phyloP scores from a whole-genome alignment of 306 rosid species.

The Cucurbita maxima region DNA sequence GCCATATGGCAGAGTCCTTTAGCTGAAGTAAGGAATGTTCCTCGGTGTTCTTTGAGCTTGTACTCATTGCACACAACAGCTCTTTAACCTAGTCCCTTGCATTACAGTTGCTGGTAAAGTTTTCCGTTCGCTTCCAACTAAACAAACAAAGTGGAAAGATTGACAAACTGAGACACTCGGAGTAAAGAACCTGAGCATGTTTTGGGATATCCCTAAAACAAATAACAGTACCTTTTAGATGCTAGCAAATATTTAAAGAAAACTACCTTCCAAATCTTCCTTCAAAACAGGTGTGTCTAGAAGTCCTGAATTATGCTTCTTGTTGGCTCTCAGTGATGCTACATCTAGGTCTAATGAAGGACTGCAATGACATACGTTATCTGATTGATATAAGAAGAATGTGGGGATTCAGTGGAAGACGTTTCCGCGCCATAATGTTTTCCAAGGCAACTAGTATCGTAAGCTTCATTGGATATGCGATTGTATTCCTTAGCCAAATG shows the following conservation, averaged over 20 bases:
- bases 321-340: slow-evolving; percentile 7
- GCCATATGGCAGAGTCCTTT: slow-evolving; percentile 54
- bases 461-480: slow-evolving; percentile 18
- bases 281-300: slow-evolving; percentile 15
- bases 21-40: slow-evolving; percentile 17
- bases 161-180: slow-evolving; percentile 33
- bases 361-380: background rate
- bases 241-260: background rate
- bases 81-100: slow-evolving; percentile 28
- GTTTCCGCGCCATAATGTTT: slow-evolving; percentile 20
- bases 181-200: slow-evolving; percentile 36
- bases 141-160: slow-evolving; percentile 51
- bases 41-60: slow-evolving; percentile 23
- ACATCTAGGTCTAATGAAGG: slow-evolving; percentile 15
- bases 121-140: slow-evolving; percentile 26
- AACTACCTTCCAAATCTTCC: slow-evolving; percentile 18
- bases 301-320: background rate
- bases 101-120: slow-evolving; percentile 18
- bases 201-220: slow-evolving; percentile 61
- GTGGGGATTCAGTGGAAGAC: slow-evolving; percentile 14
- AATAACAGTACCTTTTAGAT: slow-evolving; percentile 13
- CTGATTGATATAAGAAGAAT: slow-evolving; percentile 19
- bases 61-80: slow-evolving; percentile 36
- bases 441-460: slow-evolving; percentile 13
- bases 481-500: slow-evolving; percentile 15